Conservation (phyloP, 768 basidiomycete genomes). For the Mycena latifolia region DNA sequence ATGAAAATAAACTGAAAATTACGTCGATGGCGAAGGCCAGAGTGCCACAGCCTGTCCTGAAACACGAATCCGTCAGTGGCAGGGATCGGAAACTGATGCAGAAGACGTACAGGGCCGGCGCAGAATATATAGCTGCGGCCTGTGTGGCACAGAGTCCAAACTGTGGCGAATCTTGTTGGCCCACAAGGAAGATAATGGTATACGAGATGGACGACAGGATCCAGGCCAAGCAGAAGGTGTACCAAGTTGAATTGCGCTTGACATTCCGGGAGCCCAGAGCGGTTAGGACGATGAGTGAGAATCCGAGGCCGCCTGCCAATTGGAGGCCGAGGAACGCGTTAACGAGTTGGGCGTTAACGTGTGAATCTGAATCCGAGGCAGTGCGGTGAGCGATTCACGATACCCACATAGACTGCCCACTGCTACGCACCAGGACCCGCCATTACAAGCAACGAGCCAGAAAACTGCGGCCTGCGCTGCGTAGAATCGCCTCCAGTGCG, state of each 20-base stretch:
- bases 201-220: slow-evolving; percentile 46
- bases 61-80: background rate
- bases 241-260: slow-evolving; percentile 49
- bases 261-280: slow-evolving; percentile 41
- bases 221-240: slow-evolving; percentile 47
- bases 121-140: slow-evolving; percentile 46
- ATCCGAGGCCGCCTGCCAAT: slow-evolving; percentile 40
- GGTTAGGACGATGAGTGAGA: slow-evolving; percentile 44
- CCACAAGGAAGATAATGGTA: slow-evolving; percentile 46
- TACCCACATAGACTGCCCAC: background rate
- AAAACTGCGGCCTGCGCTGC: slow-evolving; percentile 34
- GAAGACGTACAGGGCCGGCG: slow-evolving; percentile 45
- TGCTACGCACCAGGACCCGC: slow-evolving; percentile 14
- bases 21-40: slow-evolving; percentile 46
- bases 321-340: slow-evolving; percentile 46
- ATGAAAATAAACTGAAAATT: slow-evolving; percentile 3
- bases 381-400: background rate
- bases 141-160: slow-evolving; percentile 44
- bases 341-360: slow-evolving; percentile 30
- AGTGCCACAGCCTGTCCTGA: slow-evolving; percentile 44
- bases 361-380: background rate
- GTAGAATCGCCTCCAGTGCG: slow-evolving; percentile 32
- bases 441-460: slow-evolving; percentile 17
- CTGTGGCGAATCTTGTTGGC: slow-evolving; percentile 43
- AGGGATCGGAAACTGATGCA: background rate